Conservation (phyloP, 2,329 filamentous ascomycete genomes). For the Sphaerostilbella broomeana region DNA sequence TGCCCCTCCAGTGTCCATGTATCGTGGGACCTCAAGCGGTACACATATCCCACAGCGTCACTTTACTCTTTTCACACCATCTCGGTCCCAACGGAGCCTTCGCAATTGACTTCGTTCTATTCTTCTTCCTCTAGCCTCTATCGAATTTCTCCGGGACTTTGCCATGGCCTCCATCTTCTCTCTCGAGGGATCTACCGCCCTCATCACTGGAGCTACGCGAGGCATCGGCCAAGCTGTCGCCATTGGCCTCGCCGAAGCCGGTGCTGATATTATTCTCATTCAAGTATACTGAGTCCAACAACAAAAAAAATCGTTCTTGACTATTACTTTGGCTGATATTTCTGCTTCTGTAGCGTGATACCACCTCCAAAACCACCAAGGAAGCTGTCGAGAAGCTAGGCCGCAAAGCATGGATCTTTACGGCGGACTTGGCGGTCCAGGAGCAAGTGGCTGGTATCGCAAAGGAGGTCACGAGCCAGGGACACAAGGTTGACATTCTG, state of each 20-base stretch:
- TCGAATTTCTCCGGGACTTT: not conserved
- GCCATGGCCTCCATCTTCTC: conserved; percentile 43
- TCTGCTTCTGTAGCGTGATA: conserved; percentile 33
- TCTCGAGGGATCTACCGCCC: conserved; percentile 49
- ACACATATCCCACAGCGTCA: too few relatives aligned
- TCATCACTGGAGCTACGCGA: conserved; percentile 51
- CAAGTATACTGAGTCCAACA: conserved; percentile 33
- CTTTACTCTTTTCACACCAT: too few relatives aligned
- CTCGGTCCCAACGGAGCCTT: too few relatives aligned
- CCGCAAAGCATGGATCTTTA: conserved; percentile 61
- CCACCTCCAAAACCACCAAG: conserved; percentile 45
- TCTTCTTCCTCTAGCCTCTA: not conserved
- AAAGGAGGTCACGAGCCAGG: conserved; percentile 54
- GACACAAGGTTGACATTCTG: conserved; percentile 65
- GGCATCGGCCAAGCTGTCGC: conserved; percentile 54
- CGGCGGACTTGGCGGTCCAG: conserved; percentile 59
- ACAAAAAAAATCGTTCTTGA: not conserved
- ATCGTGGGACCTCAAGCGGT: too few relatives aligned
- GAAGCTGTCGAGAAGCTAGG: conserved; percentile 57
- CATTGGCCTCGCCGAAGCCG: conserved; percentile 51
- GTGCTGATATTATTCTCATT: conserved; percentile 49
- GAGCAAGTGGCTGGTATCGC: conserved; percentile 54
- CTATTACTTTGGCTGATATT: not conserved
- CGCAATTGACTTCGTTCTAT: not conserved
- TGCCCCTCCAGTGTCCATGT: too few relatives aligned